phyloP scores from a whole-genome alignment of 2,329 filamentous ascomycete species.

The Monascus ruber region DNA sequence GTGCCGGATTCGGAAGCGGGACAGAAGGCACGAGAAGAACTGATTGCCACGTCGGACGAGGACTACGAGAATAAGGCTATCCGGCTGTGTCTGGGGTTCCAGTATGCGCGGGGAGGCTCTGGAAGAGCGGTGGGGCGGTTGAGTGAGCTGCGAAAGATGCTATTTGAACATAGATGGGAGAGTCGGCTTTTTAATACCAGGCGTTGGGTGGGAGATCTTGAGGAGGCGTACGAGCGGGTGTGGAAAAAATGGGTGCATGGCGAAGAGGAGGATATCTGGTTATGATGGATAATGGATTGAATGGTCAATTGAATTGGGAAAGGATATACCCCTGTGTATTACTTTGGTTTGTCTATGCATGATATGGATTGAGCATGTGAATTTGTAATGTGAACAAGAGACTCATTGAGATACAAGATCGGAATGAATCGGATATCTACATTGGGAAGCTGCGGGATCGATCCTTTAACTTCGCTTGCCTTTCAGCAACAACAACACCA shows the following conservation, averaged over 20 bases:
- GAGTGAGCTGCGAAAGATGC: slow-evolving; percentile 63
- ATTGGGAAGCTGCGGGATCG: too few species aligned
- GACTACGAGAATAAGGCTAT: slow-evolving; percentile 76
- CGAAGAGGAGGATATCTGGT: slow-evolving; percentile 84
- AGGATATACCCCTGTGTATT: too few species aligned
- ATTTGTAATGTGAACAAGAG: too few species aligned
- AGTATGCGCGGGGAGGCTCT: slow-evolving; percentile 39
- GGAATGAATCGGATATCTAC: too few species aligned
- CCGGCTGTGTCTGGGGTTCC: slow-evolving; percentile 51
- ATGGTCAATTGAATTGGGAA: too few species aligned
- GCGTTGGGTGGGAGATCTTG: slow-evolving; percentile 82
- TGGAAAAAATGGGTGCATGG: slow-evolving; percentile 82
- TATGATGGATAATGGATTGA: slow-evolving; percentile 30
- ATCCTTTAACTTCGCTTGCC: too few species aligned
- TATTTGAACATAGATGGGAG: slow-evolving; percentile 74
- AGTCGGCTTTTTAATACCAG: slow-evolving; percentile 84
- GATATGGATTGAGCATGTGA: too few species aligned
- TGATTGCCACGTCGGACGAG: slow-evolving; percentile 66
- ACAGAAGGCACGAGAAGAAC: slow-evolving; percentile 53
- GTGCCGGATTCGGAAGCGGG: slow-evolving; percentile 64
- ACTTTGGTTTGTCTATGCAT: too few species aligned
- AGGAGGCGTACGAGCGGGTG: slow-evolving; percentile 75
- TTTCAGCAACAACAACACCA: too few species aligned
- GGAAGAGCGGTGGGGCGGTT: slow-evolving; percentile 51
- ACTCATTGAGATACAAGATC: too few species aligned